Evolutionary conservation across 495 filamentous ascomycete genomes (phyloP), one percentile per base, ranked within the genome.

Genomic region (Talaromyces trachyspermus): DNA sequence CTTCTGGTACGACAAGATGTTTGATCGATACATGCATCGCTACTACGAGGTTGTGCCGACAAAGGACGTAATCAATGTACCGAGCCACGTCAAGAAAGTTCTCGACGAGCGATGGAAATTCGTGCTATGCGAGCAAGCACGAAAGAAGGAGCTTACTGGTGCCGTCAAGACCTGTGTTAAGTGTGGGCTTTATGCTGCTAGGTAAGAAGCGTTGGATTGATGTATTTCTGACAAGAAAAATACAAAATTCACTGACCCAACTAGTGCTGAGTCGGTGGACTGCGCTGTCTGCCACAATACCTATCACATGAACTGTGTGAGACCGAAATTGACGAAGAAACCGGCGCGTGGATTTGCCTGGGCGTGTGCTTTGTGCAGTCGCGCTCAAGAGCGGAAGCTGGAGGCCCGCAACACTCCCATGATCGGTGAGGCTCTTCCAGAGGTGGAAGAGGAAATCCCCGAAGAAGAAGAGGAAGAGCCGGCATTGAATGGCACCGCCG

Each of bases 301-400:
- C 7, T 99, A 96, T 69, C 92, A 99, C 68, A 96, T 99, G 92
- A 86, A 86, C 59, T 99, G 92, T 60, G 94, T 99, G 38, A 85
- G 84, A 46, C 92, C 92, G 25, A 88, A 87, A 29, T 63, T 99
- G 49, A 79, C 89, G 30, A 97, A 96, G 63, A 99, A 99, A 67
- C 92, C 92, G 15, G 95, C 92, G 37, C 84, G 92, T 63, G 92
- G 92, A 30, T 99, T 99, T 69, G 92, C 88, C 7, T 99, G 92
- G 92, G 86, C 92, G 12, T 99, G 92, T 64, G 92, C 86, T 19
- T 84, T 92, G 46, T 99, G 92, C 66, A 95, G 88, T 60, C 84
- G 89, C 54, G 89, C 86, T 19, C 90, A 95, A 54, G 94, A 97
- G 66, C 81, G 85, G 44, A 94, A 87, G 63, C 72, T 96, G 11